Percentiles rank a stretch among this genome's conserved stretches.
Evolutionary conservation across 371 early-diverging fungal genomes (phyloP).

Genomic region (Gilbertella persicaria): DNA sequence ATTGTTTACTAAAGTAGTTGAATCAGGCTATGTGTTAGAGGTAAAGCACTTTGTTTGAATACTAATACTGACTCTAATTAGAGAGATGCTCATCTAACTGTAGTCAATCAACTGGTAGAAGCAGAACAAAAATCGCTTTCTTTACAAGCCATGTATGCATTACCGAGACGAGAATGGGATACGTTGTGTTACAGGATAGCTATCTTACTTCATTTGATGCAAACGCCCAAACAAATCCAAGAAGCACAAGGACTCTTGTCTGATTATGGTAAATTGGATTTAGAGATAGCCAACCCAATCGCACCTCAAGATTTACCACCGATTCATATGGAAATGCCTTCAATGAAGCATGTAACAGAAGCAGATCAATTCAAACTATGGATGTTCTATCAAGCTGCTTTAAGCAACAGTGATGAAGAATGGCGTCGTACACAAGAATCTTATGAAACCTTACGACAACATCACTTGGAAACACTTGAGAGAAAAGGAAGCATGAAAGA

Average conservation of each 20-base stretch:
- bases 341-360: conserved; percentile 37
- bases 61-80: conserved; percentile 1
- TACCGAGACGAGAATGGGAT: conserved; percentile 40
- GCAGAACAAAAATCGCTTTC: conserved; percentile 21
- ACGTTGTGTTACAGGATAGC: conserved; percentile 35
- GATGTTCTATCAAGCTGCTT: conserved; percentile 38
- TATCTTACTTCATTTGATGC: conserved; percentile 38
- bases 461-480: conserved; percentile 3
- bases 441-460: conserved; percentile 24
- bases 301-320: conserved; percentile 32
- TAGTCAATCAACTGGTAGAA: conserved; percentile 29
- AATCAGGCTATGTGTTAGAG: conserved; percentile 41
- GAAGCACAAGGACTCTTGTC: conserved; percentile 35
- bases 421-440: conserved; percentile 27
- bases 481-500: conserved; percentile 14
- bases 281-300: conserved; percentile 39
- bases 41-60: conserved; percentile 7
- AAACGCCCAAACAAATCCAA: conserved; percentile 32
- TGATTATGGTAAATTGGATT: conserved; percentile 40
- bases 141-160: conserved; percentile 39
- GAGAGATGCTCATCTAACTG: conserved; percentile 29
- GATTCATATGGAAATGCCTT: conserved; percentile 31
- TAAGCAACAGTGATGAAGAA: conserved; percentile 14
- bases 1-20: conserved; percentile 41
- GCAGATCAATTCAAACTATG: conserved; percentile 33